These are phyloP conservation scores for Solanum corneliomulleri DNA, from an alignment of 257 asterid genomes.

Conservation along the genomic window DNA sequence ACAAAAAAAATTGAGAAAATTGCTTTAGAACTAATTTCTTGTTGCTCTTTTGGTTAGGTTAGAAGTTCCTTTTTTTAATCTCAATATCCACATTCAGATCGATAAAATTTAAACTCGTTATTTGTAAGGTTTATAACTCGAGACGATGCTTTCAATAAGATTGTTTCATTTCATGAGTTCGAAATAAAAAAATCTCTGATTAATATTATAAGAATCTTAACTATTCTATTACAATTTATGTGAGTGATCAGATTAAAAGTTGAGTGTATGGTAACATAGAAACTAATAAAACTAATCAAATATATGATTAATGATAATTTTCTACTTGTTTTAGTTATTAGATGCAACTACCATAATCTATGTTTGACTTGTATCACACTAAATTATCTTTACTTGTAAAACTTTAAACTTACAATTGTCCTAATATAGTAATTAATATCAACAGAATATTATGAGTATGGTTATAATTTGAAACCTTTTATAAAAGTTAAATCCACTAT, in stretches of 20 bases:
- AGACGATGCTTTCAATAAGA: not conserved
- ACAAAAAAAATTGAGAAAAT: not conserved
- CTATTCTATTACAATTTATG: not conserved
- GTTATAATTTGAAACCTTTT: not conserved
- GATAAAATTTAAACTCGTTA: not conserved
- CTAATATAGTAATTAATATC: not conserved
- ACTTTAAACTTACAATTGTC: not conserved
- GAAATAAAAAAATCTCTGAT: not conserved
- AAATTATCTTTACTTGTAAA: not conserved
- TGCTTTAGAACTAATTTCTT: not conserved
- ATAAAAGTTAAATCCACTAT: not conserved
- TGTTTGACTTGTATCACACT: not conserved
- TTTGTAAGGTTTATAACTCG: not conserved
- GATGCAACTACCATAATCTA: not conserved
- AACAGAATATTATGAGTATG: not conserved
- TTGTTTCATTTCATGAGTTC: not conserved
- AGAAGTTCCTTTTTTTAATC: not conserved
- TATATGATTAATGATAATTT: not conserved
- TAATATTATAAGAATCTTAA: not conserved
- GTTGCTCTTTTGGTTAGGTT: not conserved
- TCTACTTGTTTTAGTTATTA: not conserved
- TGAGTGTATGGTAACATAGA: not conserved
- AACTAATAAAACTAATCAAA: not conserved
- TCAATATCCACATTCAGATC: not conserved
- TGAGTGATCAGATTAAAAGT: not conserved